Percentiles rank a stretch among this genome's conserved stretches.
Conservation (phyloP, 2,329 filamentous ascomycete genomes). For the Monilinia vaccinii-corymbosi region DNA sequence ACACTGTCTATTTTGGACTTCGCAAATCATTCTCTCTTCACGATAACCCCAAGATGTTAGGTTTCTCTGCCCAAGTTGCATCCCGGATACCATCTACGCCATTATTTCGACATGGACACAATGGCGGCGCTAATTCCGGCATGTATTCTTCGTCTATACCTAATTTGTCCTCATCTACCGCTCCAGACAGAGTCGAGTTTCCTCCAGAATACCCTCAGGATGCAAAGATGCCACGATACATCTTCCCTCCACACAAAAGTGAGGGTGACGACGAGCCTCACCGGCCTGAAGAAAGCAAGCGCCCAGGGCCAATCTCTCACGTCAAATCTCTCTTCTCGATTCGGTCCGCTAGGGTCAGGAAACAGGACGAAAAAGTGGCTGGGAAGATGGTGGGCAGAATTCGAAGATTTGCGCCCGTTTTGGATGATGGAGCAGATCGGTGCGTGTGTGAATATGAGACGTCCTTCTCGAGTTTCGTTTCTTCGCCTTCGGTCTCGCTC, state of each 20-base stretch:
- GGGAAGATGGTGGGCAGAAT: neutral
- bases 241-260: neutral
- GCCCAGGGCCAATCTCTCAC: neutral
- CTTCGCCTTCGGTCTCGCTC: neutral
- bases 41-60: neutral
- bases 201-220: neutral
- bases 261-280: neutral
- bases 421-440: neutral
- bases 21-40: neutral
- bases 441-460: neutral
- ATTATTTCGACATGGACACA: too few species aligned
- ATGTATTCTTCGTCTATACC: neutral
- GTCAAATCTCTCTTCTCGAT: neutral
- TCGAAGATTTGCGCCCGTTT: neutral
- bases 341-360: neutral
- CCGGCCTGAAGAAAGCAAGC: neutral
- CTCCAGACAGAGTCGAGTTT: neutral
- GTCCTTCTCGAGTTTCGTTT: neutral
- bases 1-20: neutral
- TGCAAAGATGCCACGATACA: neutral
- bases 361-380: neutral
- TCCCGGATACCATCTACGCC: neutral
- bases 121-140: neutral
- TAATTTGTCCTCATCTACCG: neutral
- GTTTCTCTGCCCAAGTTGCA: neutral